phyloP scores from a whole-genome alignment of 78 protist genomes.

The Cavenderia fasciculata region DNA sequence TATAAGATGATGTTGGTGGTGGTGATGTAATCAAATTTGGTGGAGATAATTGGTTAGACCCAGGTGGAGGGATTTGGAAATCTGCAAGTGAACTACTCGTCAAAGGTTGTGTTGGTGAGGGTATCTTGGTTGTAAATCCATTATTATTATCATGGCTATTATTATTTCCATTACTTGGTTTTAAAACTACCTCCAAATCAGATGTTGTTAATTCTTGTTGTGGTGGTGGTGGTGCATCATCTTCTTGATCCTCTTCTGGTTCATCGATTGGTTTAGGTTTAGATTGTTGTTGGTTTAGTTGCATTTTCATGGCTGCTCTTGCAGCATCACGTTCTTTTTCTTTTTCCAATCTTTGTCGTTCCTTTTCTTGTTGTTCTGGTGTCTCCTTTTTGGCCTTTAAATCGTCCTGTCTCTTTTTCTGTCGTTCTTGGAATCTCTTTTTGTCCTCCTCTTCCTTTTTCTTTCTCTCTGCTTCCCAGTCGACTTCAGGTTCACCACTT shows the following conservation, averaged over 20 bases:
- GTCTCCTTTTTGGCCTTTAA: slow-evolving; percentile 11
- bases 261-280: neutral
- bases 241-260: neutral
- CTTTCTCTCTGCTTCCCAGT: slow-evolving; percentile 9
- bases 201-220: neutral
- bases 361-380: slow-evolving; percentile 58
- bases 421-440: slow-evolving; percentile 47
- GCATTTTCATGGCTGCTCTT: slow-evolving; percentile 28
- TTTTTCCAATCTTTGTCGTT: slow-evolving; percentile 11
- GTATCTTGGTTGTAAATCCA: neutral
- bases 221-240: neutral
- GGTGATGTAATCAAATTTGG: too few relatives aligned
- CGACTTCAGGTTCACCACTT: slow-evolving; percentile 9
- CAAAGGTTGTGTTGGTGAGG: neutral
- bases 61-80: too few relatives aligned
- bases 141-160: neutral
- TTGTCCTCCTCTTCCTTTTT: slow-evolving; percentile 30
- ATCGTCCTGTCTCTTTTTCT: neutral
- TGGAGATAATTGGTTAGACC: too few relatives aligned
- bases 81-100: too few relatives aligned
- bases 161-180: neutral
- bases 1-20: neutral
- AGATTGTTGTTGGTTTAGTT: neutral
- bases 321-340: slow-evolving; percentile 50
- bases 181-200: neutral